These are phyloP conservation scores for Globisporangium heterothallicum DNA, from an alignment of 352 stramenopile species.

Conservation along the genomic window DNA sequence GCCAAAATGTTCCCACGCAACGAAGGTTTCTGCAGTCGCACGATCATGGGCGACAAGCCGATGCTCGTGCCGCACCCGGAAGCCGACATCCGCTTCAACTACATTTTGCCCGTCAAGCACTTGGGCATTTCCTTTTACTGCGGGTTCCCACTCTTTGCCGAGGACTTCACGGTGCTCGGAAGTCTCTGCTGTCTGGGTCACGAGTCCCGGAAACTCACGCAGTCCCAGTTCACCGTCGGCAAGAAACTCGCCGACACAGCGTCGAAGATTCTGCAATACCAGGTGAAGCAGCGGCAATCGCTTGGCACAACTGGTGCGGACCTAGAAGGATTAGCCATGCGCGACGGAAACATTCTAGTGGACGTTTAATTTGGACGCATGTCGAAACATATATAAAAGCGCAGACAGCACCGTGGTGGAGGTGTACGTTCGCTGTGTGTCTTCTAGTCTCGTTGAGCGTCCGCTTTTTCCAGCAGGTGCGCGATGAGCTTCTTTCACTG, in stretches of 20 bases:
- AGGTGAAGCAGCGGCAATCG: neutral
- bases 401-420: too few species aligned
- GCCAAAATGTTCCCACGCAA: constrained; percentile 8
- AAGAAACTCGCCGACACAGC: constrained; percentile 30
- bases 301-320: neutral
- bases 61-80: constrained; percentile 16
- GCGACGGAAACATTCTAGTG: neutral
- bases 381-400: too few species aligned
- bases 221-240: constrained; percentile 43
- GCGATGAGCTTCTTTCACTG: too few species aligned
- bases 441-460: too few species aligned
- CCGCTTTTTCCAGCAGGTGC: too few species aligned
- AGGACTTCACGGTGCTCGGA: constrained; percentile 31
- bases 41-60: constrained; percentile 14
- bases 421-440: too few species aligned
- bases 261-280: constrained; percentile 27
- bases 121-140: constrained; percentile 47
- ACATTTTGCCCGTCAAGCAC: constrained; percentile 17
- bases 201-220: constrained; percentile 30
- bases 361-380: too few species aligned
- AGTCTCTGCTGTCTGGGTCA: constrained; percentile 45
- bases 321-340: neutral
- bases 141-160: constrained; percentile 42
- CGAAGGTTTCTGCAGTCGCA: constrained; percentile 16
- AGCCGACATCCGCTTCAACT: constrained; percentile 12